Conservation (phyloP, 257 asterid genomes). For the Gardenia jasminoides region DNA sequence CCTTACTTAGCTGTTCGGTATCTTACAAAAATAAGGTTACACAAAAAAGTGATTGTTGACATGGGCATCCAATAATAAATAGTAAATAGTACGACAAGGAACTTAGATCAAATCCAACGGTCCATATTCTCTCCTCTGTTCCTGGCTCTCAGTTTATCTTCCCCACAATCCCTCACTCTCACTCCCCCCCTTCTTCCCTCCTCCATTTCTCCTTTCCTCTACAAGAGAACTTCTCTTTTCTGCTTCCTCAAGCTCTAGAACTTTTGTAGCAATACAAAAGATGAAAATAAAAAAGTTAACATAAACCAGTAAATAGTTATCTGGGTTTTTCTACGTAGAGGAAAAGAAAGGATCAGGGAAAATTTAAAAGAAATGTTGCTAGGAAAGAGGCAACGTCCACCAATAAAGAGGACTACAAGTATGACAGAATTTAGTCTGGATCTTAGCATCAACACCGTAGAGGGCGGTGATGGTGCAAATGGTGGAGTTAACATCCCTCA, state of each 20-base stretch:
- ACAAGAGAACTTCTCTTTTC: background rate
- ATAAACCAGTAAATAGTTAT: background rate
- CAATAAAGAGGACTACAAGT: slow-evolving; percentile 75
- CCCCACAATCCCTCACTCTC: slow-evolving; percentile 34
- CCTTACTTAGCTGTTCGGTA: slow-evolving; percentile 14
- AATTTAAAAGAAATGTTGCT: slow-evolving; percentile 43
- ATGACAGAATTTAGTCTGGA: slow-evolving; percentile 66
- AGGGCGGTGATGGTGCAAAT: background rate
- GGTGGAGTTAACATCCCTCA: slow-evolving; percentile 14
- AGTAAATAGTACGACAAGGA: slow-evolving; percentile 14
- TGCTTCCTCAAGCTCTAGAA: background rate
- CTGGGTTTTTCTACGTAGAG: background rate
- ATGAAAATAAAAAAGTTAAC: background rate
- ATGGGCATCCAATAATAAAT: slow-evolving; percentile 39
- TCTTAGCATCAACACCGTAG: slow-evolving; percentile 21
- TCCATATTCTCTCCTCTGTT: slow-evolving; percentile 48
- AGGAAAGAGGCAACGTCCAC: slow-evolving; percentile 74
- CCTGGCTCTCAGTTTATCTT: slow-evolving; percentile 57
- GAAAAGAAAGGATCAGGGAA: background rate
- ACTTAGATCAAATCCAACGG: slow-evolving; percentile 46
- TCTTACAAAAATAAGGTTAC: slow-evolving; percentile 10
- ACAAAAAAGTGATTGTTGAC: slow-evolving; percentile 32
- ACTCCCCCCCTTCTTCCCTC: slow-evolving; percentile 18
- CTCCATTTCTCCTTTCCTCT: slow-evolving; percentile 12
- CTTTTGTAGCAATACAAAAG: background rate